Evolutionary conservation across 1,284 basidiomycete species (phyloP), one percentile per base, ranked within the genome.

Genomic region (Ustilago shanxiensis): DNA sequence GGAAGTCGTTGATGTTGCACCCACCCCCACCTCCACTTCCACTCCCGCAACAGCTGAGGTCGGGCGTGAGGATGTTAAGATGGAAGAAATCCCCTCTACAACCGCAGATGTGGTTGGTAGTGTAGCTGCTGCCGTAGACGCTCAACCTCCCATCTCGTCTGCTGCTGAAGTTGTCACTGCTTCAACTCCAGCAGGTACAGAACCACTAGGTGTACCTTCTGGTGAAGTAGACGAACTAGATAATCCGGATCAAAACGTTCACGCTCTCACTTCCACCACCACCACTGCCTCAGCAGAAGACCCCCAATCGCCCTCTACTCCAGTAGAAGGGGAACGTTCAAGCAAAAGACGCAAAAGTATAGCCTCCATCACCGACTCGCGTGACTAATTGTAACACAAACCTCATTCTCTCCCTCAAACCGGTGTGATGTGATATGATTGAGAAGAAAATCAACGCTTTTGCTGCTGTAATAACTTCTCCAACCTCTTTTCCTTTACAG

Each of bases 211-310:
- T 10, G 31, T 77, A 4, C 73, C 77, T 4, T 14, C 14, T 16
- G 77, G 77, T 3, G 29, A 49, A 20, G 74, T 79, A 2, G 77
- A 79, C 66, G 77, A 79, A 33, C 8, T 79, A 10, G 77, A 77
- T 35, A 67, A 77, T 31, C 61, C 69, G 1, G 10, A 9, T 3
- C 39, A 56, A 29, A 51, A 47, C 2, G n/a, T 72, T 20, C 37
- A 65, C 26, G 53, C 73, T 0, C 69, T 77, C 45, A 63, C 66
- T 1, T 33, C 72, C 2, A 72, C 73, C 35, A 72, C 73, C 2
- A 63, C 69, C 14, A 39, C 55, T 14, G 39, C 55, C 3, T 6
- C 45, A 10, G 28, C 33, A 14, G n/a, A n/a, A n/a, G n/a, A n/a
- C n/a, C n/a, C n/a, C n/a, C n/a, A n/a, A n/a, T n/a, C n/a, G n/a